A percentile compares a stretch with the other conserved stretches of the same genome.
Evolutionary conservation across 2,329 filamentous ascomycete species (phyloP).

Genomic region (Drechslera avenae): DNA sequence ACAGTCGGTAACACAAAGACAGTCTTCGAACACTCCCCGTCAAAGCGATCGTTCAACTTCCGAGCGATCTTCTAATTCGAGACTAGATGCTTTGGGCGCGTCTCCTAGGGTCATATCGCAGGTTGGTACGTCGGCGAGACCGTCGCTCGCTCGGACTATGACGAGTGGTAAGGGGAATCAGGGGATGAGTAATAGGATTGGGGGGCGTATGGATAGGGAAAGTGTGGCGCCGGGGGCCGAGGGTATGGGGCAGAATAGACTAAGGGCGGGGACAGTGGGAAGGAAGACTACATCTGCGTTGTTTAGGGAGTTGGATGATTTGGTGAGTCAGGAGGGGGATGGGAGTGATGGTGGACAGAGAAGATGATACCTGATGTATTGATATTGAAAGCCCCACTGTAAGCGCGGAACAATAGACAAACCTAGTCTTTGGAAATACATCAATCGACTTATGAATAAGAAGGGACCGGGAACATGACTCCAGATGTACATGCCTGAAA

Average conservation of each 20-base stretch:
- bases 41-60: conserved; percentile 4
- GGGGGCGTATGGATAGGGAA: not conserved
- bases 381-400: no score
- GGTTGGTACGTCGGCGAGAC: conserved; percentile 11
- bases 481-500: no score
- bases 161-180: conserved; percentile 22
- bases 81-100: not conserved
- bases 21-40: no score
- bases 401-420: not conserved
- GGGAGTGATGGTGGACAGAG: not conserved
- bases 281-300: conserved; percentile 35
- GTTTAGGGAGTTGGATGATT: conserved; percentile 36
- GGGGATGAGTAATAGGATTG: conserved; percentile 18
- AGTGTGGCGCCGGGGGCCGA: not conserved
- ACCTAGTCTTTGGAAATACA: no score
- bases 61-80: not conserved
- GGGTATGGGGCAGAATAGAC: not conserved
- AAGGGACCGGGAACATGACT: no score
- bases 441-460: no score
- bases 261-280: not conserved
- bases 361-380: no score
- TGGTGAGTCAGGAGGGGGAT: conserved; percentile 22
- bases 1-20: not conserved
- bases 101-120: conserved; percentile 13
- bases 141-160: conserved; percentile 28